Base-by-base conservation (phyloP, 2,329 filamentous ascomycete genomes). In the Tolypocladium cylindrosporum region DNA sequence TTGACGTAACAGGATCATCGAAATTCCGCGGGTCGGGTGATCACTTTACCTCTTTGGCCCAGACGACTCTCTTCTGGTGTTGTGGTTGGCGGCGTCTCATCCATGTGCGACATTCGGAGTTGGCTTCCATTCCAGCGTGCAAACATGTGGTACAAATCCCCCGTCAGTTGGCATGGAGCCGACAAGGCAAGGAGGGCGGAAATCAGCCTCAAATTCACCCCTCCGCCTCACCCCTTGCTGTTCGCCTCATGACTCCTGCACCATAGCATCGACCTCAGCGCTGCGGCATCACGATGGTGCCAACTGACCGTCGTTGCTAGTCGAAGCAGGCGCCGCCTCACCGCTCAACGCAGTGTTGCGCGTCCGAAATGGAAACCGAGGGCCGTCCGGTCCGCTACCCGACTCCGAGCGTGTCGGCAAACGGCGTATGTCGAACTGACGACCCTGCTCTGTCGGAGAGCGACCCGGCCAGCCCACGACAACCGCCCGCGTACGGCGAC, bases 401-500 rank as follows among this genome's bases (percentile, higher is more conserved):
- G 27, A 31, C 27, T 4, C 55, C 58, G n/a, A 58, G 50, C 36
- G 37, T 58, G 51, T 51, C 55, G 37, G 56, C 57, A n/a, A 57
- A 53, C 24, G 54, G 60, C 39, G 39, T 48, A 16, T 60, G 54
- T 39, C 11, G 48, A 31, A 45, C 57, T 13, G 41, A 54, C 53
- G 62, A 61, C 8, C 57, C 63, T 8, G 59, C 55, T 7, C 40
- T 62, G 19, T 45, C 60, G 24, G 63, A 57, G 3, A 61, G 58
- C 52, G 55, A 58, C 7, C 53, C 60, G 2, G 34, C 55, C 19
- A 63, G 58, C n/a, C 58, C 58, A 11, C 57, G 58, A 45, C 60
- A 63, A 50, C 61, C 62, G 8, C 61, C 63, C 7, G 60, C 61
- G 14, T 63, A 65, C 48, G 61, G 57, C 45, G 61, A 61, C 34